Base-by-base conservation (phyloP, 2,329 filamentous ascomycete genomes). In the Aspergillus clavatus region DNA sequence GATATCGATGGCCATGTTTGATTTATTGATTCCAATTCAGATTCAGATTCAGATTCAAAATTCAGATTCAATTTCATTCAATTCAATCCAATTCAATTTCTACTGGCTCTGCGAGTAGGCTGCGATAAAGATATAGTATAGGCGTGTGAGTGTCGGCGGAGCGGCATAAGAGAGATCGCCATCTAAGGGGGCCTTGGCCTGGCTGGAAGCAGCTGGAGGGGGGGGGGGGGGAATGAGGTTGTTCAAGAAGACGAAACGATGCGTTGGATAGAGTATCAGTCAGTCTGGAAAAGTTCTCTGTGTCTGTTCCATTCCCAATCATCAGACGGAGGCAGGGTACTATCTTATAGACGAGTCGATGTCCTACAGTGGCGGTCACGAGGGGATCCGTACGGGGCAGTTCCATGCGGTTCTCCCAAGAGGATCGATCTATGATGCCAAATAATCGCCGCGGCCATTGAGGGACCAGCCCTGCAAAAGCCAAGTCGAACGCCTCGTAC, bases 1-100 rank as follows among this genome's bases (percentile, higher is more conserved):
- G 46, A 86, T 75, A 50, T 77, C 62, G 59, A 85, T 76, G 4
- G 68, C 56, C 76, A 79, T 79, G 35, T 16, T 29, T 38, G 37
- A 42, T 19, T n/a, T 31, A 43, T 26, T 26, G 26, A 24, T 41
- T 28, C 22, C 39, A 37, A n/a, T n/a, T n/a, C n/a, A n/a, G n/a
- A n/a, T n/a, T 56, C 41, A 55, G 40, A 43, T 52, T 54, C 49
- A 48, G 46, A 51, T 40, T 28, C 46, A 42, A 37, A 38, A 42
- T 27, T 48, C 49, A 46, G 52, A 54, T 47, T 57, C 42, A 57
- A 57, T 50, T 56, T n/a, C n/a, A n/a, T n/a, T n/a, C n/a, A n/a
- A n/a, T n/a, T n/a, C n/a, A n/a, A n/a, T n/a, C 6, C 5, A 28
- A 11, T 19, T 35, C 16, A 35, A 19, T 35, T 5, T 54, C 58